These are phyloP conservation scores for Phytophthora ohioensis DNA, from an alignment of 352 stramenopile genomes.

Conservation along the genomic window DNA sequence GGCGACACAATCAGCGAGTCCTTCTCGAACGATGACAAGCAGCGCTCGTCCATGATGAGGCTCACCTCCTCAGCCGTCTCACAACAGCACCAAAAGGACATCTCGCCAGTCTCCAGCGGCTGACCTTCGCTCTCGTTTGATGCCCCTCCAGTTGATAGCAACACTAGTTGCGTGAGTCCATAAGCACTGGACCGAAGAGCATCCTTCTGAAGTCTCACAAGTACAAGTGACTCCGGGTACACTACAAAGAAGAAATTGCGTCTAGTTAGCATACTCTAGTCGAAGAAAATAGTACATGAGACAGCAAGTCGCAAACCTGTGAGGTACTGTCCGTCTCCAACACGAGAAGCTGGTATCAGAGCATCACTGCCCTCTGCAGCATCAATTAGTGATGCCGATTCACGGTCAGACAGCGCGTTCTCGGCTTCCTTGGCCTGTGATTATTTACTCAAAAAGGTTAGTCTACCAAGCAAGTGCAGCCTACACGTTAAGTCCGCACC, in stretches of 20 bases:
- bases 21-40: slow-evolving; percentile 71
- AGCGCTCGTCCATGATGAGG: slow-evolving; percentile 80
- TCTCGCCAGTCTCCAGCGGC: slow-evolving; percentile 23
- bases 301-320: slow-evolving; percentile 47
- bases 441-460: slow-evolving; percentile 1
- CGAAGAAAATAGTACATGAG: slow-evolving; percentile 1
- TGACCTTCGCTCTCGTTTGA: slow-evolving; percentile 27
- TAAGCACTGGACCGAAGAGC: slow-evolving; percentile 75
- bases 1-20: slow-evolving; percentile 84
- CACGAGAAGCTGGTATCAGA: slow-evolving; percentile 37
- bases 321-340: slow-evolving; percentile 80
- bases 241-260: slow-evolving; percentile 41
- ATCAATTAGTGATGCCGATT: slow-evolving; percentile 33
- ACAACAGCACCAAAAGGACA: slow-evolving; percentile 88
- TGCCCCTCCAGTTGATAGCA: slow-evolving; percentile 51
- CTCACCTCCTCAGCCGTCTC: slow-evolving; percentile 88
- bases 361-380: slow-evolving; percentile 17
- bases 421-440: slow-evolving; percentile 68
- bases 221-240: slow-evolving; percentile 78
- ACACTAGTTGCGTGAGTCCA: slow-evolving; percentile 80
- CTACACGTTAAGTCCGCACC: slow-evolving; percentile 32
- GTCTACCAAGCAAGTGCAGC: not conserved
- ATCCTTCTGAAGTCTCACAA: slow-evolving; percentile 83
- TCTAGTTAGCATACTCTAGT: slow-evolving; percentile 2
- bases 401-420: slow-evolving; percentile 40